Base-by-base conservation (phyloP, 768 basidiomycete species). In the Naganishia antarctica region DNA sequence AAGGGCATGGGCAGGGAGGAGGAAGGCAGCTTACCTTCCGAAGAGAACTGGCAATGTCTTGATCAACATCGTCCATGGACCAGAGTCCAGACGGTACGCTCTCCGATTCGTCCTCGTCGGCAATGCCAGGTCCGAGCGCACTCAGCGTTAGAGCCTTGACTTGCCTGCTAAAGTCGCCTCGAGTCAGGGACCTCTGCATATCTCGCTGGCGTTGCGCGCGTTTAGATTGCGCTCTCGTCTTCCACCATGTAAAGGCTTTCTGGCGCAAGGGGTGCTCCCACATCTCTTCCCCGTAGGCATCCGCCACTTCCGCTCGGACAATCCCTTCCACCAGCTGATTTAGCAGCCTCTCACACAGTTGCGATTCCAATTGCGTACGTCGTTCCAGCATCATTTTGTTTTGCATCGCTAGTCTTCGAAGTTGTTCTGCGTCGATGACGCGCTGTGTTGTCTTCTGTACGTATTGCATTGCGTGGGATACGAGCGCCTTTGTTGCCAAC, bases 231-330 rank as follows among this genome's bases (percentile, higher is more conserved):
- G 53, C 34, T 29, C 37, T 57, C 11, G 7, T n/a, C 26, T 34
- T 37, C 53, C 53, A 57, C 53, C 53, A 57, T 4, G 34, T 26
- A 6, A 57, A 57, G 11, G 53, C 23, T 57, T 37, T 21, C 37
- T 57, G 53, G 21, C 53, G 53, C 23, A 57, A 37, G 15, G 53
- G 53, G 13, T 9, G 37, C 23, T 57, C 53, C 53, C 53, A 57
- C 53, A 57, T 40, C 53, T 57, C 53, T 25, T 57, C 53, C 23
- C 34, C 53, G 18, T 57, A 57, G 3, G 53, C 53, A 23, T 57
- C 53, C 6, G 53, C 53, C 37, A 34, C 53, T 40, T 57, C 53
- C 18, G 34, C 53, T 57, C 37, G 53, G 13, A 40, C 37, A 34
- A 57, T 40, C 53, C 32, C 53, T 3, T 41, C 53, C 18, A 34